phyloP scores from a whole-genome alignment of 2,329 filamentous ascomycete species.

The Ramularia collo-cygni region DNA sequence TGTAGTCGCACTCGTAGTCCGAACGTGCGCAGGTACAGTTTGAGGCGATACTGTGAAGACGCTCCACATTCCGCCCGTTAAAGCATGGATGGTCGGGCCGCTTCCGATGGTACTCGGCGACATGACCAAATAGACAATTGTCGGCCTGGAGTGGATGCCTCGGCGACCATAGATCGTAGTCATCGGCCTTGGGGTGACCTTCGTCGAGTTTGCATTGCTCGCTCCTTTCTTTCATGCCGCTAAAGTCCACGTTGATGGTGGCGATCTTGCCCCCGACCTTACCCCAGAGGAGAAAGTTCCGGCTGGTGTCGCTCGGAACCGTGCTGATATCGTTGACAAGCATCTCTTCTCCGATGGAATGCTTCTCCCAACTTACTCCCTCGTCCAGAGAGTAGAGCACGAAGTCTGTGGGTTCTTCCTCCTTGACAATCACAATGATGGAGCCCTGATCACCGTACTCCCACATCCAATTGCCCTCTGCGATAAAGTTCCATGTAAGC shows the following conservation, averaged over 20 bases:
- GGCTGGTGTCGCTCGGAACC: conserved; percentile 77
- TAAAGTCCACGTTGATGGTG: conserved; percentile 84
- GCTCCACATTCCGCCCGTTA: conserved; percentile 59
- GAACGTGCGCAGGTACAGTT: conserved; percentile 78
- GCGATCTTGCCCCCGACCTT: conserved; percentile 54
- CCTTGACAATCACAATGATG: conserved; percentile 78
- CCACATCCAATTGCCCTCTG: conserved; percentile 86
- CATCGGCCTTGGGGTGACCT: conserved; percentile 47
- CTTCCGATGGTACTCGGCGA: conserved; percentile 85
- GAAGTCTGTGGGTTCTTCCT: conserved; percentile 58
- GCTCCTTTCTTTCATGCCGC: conserved; percentile 61
- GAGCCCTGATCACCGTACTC: conserved; percentile 94
- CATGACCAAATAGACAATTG: conserved; percentile 87
- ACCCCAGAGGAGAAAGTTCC: conserved; percentile 89
- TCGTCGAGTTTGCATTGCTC: conserved; percentile 63
- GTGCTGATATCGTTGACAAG: conserved; percentile 76
- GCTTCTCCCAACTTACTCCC: conserved; percentile 70
- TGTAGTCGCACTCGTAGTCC: conserved; percentile 97
- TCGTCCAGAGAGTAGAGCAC: conserved; percentile 75
- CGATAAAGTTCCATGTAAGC: conserved; percentile 75
- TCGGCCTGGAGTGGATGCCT: conserved; percentile 71
- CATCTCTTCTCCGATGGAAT: conserved; percentile 66
- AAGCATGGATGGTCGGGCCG: conserved; percentile 71
- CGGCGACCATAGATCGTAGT: conserved; percentile 79
- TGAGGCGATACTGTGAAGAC: conserved; percentile 60